These are phyloP conservation scores for Hibiscus mutabilis DNA, from an alignment of 345 rosid genomes.

Conservation along the genomic window DNA sequence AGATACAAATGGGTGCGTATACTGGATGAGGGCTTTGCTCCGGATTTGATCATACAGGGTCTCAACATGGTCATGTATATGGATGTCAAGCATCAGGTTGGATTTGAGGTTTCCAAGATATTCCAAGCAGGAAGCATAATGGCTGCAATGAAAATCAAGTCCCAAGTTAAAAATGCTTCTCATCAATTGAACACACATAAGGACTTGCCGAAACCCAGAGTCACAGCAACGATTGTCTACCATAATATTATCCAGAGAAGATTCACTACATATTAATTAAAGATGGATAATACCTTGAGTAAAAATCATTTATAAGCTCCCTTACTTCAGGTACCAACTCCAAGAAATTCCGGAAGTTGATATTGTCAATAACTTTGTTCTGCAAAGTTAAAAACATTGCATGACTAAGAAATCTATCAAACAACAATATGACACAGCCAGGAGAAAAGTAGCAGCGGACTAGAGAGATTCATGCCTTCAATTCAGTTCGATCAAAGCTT, in stretches of 20 bases:
- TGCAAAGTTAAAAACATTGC: constrained; percentile 30
- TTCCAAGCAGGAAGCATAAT: constrained; percentile 85
- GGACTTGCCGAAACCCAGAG: neutral
- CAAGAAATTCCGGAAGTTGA: constrained; percentile 85
- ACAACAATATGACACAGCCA: neutral
- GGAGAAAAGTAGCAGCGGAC: neutral
- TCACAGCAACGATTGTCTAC: neutral
- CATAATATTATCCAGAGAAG: neutral
- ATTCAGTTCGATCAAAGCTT: constrained; percentile 87
- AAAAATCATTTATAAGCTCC: constrained; percentile 92
- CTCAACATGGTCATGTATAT: constrained; percentile 85
- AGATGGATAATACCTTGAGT: constrained; percentile 59
- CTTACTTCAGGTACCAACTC: constrained; percentile 98
- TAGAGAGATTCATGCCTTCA: constrained; percentile 52
- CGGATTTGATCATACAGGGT: constrained; percentile 88
- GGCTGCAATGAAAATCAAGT: constrained; percentile 44
- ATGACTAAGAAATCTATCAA: constrained; percentile 16
- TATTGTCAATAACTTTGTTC: constrained; percentile 90
- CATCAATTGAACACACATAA: neutral
- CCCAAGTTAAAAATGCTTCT: neutral
- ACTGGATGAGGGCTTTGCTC: constrained; percentile 91
- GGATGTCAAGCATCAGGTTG: constrained; percentile 82
- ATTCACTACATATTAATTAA: neutral
- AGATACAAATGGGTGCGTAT: constrained; percentile 96
- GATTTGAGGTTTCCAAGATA: constrained; percentile 84